Conservation (phyloP, 345 rosid species). For the Heritiera fomes region DNA sequence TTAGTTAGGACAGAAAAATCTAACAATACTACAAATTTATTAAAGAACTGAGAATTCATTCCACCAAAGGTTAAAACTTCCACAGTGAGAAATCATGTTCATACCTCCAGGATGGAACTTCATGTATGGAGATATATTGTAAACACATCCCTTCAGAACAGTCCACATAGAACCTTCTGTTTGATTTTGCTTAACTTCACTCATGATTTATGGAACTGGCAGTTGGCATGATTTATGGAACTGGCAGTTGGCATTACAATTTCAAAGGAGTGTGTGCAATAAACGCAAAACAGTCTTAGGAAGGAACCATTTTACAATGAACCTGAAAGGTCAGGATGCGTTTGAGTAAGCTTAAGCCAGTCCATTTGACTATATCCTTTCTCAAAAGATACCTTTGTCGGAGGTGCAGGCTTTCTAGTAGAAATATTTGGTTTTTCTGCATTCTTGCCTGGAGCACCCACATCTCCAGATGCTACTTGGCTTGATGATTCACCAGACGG, state of each 20-base stretch:
- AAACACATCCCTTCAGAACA: slow-evolving; percentile 78
- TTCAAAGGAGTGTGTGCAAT: background rate
- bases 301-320: background rate
- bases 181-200: slow-evolving; percentile 72
- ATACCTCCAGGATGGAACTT: slow-evolving; percentile 93
- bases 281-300: background rate
- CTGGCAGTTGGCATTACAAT: background rate
- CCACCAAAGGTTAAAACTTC: background rate
- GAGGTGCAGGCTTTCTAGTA: slow-evolving; percentile 53
- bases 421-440: slow-evolving; percentile 29
- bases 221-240: background rate
- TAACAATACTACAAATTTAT: background rate
- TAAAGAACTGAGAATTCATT: background rate
- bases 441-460: slow-evolving; percentile 33
- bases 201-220: too few relatives aligned
- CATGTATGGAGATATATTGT: slow-evolving; percentile 87
- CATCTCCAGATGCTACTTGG: slow-evolving; percentile 28
- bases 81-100: slow-evolving; percentile 13
- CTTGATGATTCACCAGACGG: slow-evolving; percentile 33
- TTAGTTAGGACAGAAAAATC: background rate
- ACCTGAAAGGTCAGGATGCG: slow-evolving; percentile 96
- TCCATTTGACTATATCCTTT: slow-evolving; percentile 50
- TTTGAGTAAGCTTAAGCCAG: slow-evolving; percentile 75
- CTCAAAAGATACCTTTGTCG: slow-evolving; percentile 87
- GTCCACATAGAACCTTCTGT: slow-evolving; percentile 91